These are phyloP conservation scores for Trichoderma asperelloides DNA, from an alignment of 495 filamentous ascomycete genomes.

Conservation along the genomic window DNA sequence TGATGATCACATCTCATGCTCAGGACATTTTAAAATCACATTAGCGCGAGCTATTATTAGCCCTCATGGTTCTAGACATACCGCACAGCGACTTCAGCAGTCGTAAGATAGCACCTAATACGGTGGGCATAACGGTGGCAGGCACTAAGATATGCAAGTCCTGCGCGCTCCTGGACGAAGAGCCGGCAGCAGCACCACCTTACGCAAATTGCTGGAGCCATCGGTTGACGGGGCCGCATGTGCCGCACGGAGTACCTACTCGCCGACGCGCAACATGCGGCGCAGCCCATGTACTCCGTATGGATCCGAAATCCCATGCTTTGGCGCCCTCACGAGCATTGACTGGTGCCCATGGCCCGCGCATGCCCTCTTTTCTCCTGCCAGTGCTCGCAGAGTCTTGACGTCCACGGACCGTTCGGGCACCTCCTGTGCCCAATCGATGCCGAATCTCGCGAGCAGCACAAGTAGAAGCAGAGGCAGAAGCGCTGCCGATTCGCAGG, in stretches of 20 bases:
- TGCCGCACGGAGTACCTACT: not conserved
- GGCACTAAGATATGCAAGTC: no score
- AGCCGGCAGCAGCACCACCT: no score
- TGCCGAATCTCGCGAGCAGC: no score
- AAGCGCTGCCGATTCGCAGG: not conserved
- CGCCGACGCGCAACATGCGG: not conserved
- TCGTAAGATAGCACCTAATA: no score
- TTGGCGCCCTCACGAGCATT: not conserved
- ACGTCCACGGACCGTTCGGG: no score
- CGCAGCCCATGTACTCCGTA: not conserved
- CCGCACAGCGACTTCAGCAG: no score
- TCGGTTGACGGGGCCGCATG: no score
- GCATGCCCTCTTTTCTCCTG: not conserved
- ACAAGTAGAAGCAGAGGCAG: not conserved
- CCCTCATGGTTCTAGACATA: not conserved
- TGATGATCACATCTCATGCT: not conserved
- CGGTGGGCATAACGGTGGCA: no score
- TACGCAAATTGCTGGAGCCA: no score
- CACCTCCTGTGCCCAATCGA: no score
- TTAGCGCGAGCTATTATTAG: conserved; percentile 8
- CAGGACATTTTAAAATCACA: not conserved
- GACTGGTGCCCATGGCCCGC: not conserved
- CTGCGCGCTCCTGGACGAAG: no score
- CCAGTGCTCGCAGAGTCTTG: not conserved
- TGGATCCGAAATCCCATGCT: not conserved